A percentile compares a stretch with the other conserved stretches of the same genome.
Conservation (phyloP, 2,329 filamentous ascomycete species). For the Zasmidium angulare region DNA sequence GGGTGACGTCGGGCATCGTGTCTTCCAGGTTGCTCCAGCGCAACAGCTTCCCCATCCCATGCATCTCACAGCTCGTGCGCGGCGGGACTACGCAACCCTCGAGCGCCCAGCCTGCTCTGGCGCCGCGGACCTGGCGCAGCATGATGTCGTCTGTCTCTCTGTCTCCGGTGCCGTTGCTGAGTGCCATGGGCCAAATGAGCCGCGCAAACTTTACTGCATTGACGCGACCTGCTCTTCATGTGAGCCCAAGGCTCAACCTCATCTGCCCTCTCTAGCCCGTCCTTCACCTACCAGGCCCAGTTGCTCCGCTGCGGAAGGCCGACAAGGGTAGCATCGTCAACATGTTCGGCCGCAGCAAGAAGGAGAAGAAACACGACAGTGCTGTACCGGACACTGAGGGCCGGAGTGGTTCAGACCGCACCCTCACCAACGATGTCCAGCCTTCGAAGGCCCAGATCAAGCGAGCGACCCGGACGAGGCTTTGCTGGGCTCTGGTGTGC, state of each 20-base stretch:
- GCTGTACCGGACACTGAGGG: slow-evolving; percentile 6
- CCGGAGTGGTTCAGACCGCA: slow-evolving; percentile 26
- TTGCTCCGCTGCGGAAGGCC: background rate
- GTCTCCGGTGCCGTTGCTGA: background rate
- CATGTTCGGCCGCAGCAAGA: slow-evolving; percentile 36
- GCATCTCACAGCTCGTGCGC: background rate
- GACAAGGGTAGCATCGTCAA: slow-evolving; percentile 4
- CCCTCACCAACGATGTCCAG: slow-evolving; percentile 30
- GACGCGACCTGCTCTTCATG: background rate
- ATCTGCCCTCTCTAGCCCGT: background rate
- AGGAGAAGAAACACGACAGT: slow-evolving; percentile 8
- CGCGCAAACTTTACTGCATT: background rate
- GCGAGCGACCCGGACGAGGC: slow-evolving; percentile 54
- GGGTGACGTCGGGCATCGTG: background rate
- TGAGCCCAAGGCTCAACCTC: background rate
- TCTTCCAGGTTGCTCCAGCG: background rate
- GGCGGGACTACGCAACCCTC: background rate
- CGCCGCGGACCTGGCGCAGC: background rate
- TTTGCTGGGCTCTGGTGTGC: slow-evolving; percentile 63
- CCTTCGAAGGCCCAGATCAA: slow-evolving; percentile 43
- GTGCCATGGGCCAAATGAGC: background rate
- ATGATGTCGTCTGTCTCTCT: background rate
- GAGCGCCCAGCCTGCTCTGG: background rate
- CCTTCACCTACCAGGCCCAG: background rate
- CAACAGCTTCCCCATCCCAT: background rate